Conservation (phyloP, 2,329 filamentous ascomycete species). For the Pezizomycotina sp. region DNA sequence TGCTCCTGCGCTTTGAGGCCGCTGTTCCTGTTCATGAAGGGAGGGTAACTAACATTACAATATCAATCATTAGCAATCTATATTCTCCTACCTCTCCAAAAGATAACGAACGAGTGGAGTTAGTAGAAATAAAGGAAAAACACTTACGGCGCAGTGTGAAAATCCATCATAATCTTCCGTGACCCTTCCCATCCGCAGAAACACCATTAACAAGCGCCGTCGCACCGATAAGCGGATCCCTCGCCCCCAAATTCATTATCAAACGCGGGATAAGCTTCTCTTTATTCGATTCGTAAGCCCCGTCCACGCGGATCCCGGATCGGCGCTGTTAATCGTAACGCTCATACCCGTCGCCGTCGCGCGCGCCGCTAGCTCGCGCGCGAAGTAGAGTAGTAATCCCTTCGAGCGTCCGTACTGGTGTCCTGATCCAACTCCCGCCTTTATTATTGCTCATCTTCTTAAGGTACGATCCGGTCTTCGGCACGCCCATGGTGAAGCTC, state of each 20-base stretch:
- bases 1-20: slow-evolving; percentile 23
- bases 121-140: no score
- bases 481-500: slow-evolving; percentile 29
- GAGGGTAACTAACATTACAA: no score
- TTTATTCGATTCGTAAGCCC: slow-evolving; percentile 29
- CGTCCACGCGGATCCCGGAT: slow-evolving; percentile 31
- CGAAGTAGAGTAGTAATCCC: slow-evolving; percentile 29
- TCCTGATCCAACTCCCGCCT: slow-evolving; percentile 28
- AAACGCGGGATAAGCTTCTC: slow-evolving; percentile 29
- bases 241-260: slow-evolving; percentile 30
- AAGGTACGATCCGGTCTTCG: slow-evolving; percentile 28
- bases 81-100: no score
- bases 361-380: slow-evolving; percentile 28
- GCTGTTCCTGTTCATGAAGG: slow-evolving; percentile 28
- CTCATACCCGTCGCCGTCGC: slow-evolving; percentile 23
- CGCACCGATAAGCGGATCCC: slow-evolving; percentile 29
- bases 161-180: slow-evolving; percentile 31
- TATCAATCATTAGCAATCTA: no score
- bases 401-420: slow-evolving; percentile 32
- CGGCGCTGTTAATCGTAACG: slow-evolving; percentile 30
- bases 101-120: no score
- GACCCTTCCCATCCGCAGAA: slow-evolving; percentile 26
- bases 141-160: slow-evolving; percentile 28
- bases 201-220: slow-evolving; percentile 30
- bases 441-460: slow-evolving; percentile 29